Evolutionary conservation across 1,284 basidiomycete genomes (phyloP).

Genomic region (Moesziomyces sp.): DNA sequence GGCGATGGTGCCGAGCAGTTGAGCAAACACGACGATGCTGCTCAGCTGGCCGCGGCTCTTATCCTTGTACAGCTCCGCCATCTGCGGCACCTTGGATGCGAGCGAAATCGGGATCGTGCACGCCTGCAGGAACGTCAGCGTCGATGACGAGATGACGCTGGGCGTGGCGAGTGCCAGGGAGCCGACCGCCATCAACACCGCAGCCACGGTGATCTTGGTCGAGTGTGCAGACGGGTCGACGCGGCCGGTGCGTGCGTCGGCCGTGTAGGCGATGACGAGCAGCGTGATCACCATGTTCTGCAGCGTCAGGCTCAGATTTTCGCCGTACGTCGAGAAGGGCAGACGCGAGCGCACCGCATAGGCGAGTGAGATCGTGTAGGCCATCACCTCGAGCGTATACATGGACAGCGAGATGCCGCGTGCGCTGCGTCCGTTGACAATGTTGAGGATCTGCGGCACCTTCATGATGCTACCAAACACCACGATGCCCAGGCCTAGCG

Average conservation of each 20-base stretch:
- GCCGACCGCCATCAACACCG: constrained; percentile 86
- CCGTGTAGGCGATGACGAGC: constrained; percentile 59
- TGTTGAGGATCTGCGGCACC: constrained; percentile 81
- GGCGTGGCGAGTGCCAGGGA: constrained; percentile 69
- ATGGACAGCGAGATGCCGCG: constrained; percentile 77
- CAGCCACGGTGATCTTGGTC: constrained; percentile 71
- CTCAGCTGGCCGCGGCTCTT: constrained; percentile 64
- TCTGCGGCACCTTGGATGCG: constrained; percentile 65
- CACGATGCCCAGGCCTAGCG: constrained; percentile 89
- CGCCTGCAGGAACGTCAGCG: constrained; percentile 59
- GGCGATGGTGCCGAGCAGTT: constrained; percentile 63
- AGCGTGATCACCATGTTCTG: constrained; percentile 67
- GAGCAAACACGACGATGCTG: constrained; percentile 65
- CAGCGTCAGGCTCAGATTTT: constrained; percentile 65
- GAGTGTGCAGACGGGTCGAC: constrained; percentile 47
- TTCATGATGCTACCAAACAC: constrained; percentile 94
- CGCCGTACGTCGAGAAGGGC: constrained; percentile 92
- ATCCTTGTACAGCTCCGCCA: constrained; percentile 61
- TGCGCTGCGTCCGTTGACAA: constrained; percentile 75
- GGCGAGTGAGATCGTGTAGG: constrained; percentile 82
- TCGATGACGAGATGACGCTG: constrained; percentile 41
- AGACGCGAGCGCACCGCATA: constrained; percentile 85
- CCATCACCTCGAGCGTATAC: constrained; percentile 76
- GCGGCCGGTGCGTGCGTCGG: constrained; percentile 26
- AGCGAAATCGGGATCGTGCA: constrained; percentile 65